Evolutionary conservation across 2,329 filamentous ascomycete species (phyloP), one percentile per base, ranked within the genome.

Genomic region (Aspergillus luchuensis): DNA sequence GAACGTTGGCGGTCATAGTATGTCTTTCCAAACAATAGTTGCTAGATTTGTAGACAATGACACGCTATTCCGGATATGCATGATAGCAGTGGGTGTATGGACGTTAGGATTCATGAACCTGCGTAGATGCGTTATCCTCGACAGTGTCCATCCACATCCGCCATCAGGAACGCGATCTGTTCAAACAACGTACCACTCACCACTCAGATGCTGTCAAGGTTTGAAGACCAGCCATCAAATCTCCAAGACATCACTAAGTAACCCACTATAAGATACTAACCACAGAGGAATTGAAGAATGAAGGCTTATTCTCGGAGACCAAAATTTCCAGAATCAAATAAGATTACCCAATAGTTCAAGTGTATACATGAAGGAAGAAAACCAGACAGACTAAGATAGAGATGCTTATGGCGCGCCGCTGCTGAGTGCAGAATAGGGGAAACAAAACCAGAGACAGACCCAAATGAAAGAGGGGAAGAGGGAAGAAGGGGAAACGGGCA

Each of bases 291-390:
- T 8, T 4, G 7, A n/a, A 10, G 13, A 19, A 17, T 55, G 38
- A 25, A 30, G 8, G 13, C 38, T 43, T 55, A 50, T 53, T 45
- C 25, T 48, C 17, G 21, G 8, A 19, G 17, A 52, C 5, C 38
- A n/a, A 36, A 49, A 33, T 38, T 38, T 38, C 41, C 28, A 23
- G 38, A 47, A 57, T 39, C 57, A 52, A 52, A 52, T 49, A 54
- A 38, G n/a, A 59, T 54, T 62, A 38, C 43, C 43, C 41, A 62
- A 60, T 59, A 62, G 54, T 56, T 45, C 57, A 62, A 62, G 5
- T 57, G 43, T 49, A 43, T 33, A 30, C 47, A 25, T 17, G 47
- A 59, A 54, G 55, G 58, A 19, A 47, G 38, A 53, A 49, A 56
- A 54, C 13, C 51, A 51, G 58, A 41, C 49, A 36, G 19, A 36